These are phyloP conservation scores for Phytophthora crassamura DNA, from an alignment of 352 stramenopile species.

Conservation along the genomic window DNA sequence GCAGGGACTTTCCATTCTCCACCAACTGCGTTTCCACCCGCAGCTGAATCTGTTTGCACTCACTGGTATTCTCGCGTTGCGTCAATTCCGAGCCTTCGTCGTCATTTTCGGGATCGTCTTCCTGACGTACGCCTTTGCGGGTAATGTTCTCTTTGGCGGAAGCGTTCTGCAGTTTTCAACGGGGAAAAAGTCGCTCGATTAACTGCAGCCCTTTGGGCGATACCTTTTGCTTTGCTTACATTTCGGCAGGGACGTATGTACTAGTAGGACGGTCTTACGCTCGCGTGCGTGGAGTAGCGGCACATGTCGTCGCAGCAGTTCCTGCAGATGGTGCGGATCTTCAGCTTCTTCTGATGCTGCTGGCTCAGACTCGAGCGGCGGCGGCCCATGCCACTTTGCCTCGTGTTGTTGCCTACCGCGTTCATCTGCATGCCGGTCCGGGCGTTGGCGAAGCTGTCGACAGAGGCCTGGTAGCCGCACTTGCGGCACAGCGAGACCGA, in stretches of 20 bases:
- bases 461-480: conserved; percentile 55
- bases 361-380: conserved; percentile 36
- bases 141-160: too few relatives aligned
- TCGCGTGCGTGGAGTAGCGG: conserved; percentile 49
- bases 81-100: too few relatives aligned
- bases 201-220: conserved; percentile 14
- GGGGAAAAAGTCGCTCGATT: too few relatives aligned
- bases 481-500: conserved; percentile 61
- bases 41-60: too few relatives aligned
- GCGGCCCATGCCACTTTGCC: conserved; percentile 15
- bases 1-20: too few relatives aligned
- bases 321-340: conserved; percentile 58
- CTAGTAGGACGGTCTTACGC: conserved; percentile 34
- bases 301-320: conserved; percentile 61
- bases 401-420: conserved; percentile 9
- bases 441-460: conserved; percentile 47
- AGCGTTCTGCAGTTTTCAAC: too few relatives aligned
- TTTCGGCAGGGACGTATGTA: conserved; percentile 24
- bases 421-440: conserved; percentile 38
- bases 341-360: conserved; percentile 48
- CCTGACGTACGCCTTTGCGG: too few relatives aligned
- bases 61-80: too few relatives aligned
- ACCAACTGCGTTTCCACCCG: too few relatives aligned
- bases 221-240: conserved; percentile 21
- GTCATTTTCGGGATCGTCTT: too few relatives aligned